Conservation (phyloP, 2,329 filamentous ascomycete genomes). For the Aureobasidium sp. region DNA sequence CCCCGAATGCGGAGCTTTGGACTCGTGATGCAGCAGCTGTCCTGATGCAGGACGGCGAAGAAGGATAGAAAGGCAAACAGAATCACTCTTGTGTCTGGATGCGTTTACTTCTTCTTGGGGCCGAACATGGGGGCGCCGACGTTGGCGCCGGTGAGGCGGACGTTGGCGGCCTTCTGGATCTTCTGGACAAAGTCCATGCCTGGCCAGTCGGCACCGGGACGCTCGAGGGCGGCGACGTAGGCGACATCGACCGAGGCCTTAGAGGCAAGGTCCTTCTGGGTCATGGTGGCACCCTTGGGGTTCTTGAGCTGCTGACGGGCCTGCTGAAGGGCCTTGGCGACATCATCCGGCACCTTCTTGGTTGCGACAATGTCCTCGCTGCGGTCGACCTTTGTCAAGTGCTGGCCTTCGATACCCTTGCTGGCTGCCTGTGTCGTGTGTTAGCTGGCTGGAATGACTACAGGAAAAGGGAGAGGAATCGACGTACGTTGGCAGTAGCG, state of each 20-base stretch:
- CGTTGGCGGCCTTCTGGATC: conserved; percentile 52
- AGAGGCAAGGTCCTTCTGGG: conserved; percentile 77
- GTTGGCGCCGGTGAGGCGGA: conserved; percentile 28
- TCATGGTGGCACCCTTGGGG: conserved; percentile 64
- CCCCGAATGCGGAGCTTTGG: background rate
- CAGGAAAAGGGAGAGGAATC: background rate
- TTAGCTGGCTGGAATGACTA: conserved; percentile 33
- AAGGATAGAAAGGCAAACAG: background rate
- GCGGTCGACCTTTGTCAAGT: conserved; percentile 94
- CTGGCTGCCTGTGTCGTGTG: conserved; percentile 25
- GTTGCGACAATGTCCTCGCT: conserved; percentile 96
- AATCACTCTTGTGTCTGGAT: background rate
- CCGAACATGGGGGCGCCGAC: conserved; percentile 77
- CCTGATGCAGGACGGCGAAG: background rate
- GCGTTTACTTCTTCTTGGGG: conserved; percentile 55
- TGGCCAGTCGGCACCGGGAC: conserved; percentile 66
- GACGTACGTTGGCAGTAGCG: conserved; percentile 68
- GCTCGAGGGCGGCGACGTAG: conserved; percentile 78
- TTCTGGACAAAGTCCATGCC: conserved; percentile 82
- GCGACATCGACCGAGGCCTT: conserved; percentile 81
- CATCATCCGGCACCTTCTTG: conserved; percentile 73
- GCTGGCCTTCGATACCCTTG: conserved; percentile 65
- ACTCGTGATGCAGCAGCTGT: background rate
- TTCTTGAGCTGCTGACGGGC: conserved; percentile 73
- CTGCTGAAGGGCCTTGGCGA: conserved; percentile 74